Conservation (phyloP, 805 yeast species). For the Ogataea nonfermentans region DNA sequence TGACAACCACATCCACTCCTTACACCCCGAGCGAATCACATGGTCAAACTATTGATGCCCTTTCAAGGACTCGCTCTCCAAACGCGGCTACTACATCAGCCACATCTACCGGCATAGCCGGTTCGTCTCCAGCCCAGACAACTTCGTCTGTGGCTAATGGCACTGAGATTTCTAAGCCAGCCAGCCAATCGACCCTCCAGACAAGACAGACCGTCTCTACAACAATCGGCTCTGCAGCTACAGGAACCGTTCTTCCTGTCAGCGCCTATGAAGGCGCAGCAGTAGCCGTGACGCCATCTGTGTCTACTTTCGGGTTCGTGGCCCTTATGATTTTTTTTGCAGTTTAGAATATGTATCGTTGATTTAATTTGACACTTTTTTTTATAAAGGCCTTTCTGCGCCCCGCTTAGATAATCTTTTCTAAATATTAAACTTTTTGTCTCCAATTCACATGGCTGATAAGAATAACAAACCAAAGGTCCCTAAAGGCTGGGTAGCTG, state of each 20-base stretch:
- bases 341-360: background rate
- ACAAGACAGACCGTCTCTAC: constrained; percentile 1
- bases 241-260: too few relatives aligned
- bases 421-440: background rate
- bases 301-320: constrained; percentile 1
- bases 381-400: constrained; percentile 1
- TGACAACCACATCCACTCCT: background rate
- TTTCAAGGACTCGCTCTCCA: background rate
- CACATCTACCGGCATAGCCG: background rate
- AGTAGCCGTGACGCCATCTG: background rate
- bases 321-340: constrained; percentile 1
- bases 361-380: background rate
- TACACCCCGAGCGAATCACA: background rate
- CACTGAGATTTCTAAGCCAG: constrained; percentile 1
- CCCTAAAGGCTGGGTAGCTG: constrained; percentile 62
- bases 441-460: constrained; percentile 22
- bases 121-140: constrained; percentile 5
- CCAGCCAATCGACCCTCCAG: background rate
- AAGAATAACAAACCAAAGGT: constrained; percentile 27
- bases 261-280: constrained; percentile 3
- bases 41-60: background rate
- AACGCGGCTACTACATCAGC: background rate
- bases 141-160: constrained; percentile 4
- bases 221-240: background rate
- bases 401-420: constrained; percentile 3